Conservation (phyloP, 768 basidiomycete species). For the Kwoniella sp. region DNA sequence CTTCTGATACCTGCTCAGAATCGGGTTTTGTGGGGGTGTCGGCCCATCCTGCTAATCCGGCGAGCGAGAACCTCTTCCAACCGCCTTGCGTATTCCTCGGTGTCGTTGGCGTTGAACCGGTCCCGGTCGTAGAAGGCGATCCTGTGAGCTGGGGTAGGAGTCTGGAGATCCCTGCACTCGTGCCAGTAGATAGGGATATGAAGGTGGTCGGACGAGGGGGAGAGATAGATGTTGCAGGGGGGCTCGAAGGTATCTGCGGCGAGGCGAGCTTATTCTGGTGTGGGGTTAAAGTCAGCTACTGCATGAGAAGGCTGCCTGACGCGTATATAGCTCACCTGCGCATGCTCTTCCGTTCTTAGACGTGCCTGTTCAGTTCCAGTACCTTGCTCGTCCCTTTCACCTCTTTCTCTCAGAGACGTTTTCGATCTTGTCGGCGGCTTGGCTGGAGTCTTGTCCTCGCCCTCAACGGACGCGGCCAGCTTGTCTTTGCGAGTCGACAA, state of each 20-base stretch:
- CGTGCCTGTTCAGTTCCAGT: no score
- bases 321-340: no score
- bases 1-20: neutral
- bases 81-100: constrained; percentile 18
- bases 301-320: no score
- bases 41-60: constrained; percentile 43
- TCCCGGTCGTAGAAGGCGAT: neutral
- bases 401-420: no score
- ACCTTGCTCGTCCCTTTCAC: no score
- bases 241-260: constrained; percentile 5
- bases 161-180: constrained; percentile 57
- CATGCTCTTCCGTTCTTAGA: no score
- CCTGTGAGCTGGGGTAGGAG: constrained; percentile 60
- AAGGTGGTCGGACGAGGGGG: constrained; percentile 22
- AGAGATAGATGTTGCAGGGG: constrained; percentile 3
- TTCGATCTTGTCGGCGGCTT: no score
- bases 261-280: neutral
- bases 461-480: no score
- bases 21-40: neutral
- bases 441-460: no score
- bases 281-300: no score
- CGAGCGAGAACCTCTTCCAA: constrained; percentile 48
- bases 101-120: constrained; percentile 11
- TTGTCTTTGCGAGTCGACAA: neutral
- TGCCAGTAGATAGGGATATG: constrained; percentile 32